Evolutionary conservation across 208 protist genomes (phyloP), one percentile per base, ranked within the genome.

Genomic region (Crithidia thermophila): DNA sequence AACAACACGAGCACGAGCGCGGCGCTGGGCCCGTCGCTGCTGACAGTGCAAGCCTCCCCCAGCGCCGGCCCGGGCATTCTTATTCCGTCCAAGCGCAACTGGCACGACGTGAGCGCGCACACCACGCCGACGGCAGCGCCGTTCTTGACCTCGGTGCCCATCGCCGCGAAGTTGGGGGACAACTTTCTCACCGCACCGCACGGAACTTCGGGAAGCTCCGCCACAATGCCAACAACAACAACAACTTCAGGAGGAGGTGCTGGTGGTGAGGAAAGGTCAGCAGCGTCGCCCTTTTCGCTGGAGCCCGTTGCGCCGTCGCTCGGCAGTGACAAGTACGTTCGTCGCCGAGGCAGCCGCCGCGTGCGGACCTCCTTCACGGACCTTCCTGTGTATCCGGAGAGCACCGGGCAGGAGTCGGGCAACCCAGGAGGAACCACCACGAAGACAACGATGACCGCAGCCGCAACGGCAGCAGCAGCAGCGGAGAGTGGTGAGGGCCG

Each of bases 11-110:
- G n/a, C n/a, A n/a, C n/a, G n/a, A n/a, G n/a, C n/a, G n/a, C n/a
- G n/a, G n/a, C n/a, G n/a, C n/a, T n/a, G n/a, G n/a, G n/a, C n/a
- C n/a, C n/a, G n/a, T 0, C 28, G 18, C 0, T 7, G 8, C 34
- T 34, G 23, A 31, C 36, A 31, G 7, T 23, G 7, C 34, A 14
- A 13, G 30, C 30, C 39, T 63, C 57, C 2, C 57, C 57, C 10
- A 51, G 42, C 10, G 60, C 47, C 14, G 60, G 60, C 13, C 60
- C 60, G 3, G 20, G 60, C 47, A 66, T 66, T 39, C 47, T 66
- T 14, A 45, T 66, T n/a, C 47, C 60, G 3, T 57, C 60, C 2
- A 46, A 8, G 40, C 60, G 57, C 30, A 63, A 63, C 42, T 63
- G 40, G 21, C 57, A 37, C n/a, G 30, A 42, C 16, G 25, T 39